Evolutionary conservation across 2,329 filamentous ascomycete species (phyloP).

Genomic region (Neopestalotiopsis clavispora): DNA sequence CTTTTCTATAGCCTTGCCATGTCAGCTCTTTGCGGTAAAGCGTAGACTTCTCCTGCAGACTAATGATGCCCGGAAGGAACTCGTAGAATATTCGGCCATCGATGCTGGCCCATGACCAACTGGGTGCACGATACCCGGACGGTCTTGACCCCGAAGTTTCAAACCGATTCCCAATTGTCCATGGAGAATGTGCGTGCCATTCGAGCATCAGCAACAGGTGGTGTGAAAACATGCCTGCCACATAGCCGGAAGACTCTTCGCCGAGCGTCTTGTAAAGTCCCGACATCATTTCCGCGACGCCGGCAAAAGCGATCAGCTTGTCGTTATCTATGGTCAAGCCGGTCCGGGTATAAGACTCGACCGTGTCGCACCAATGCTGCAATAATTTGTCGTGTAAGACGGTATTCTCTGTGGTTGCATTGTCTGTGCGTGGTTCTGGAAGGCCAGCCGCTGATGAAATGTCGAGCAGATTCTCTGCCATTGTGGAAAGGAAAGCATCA

Average conservation of each 20-base stretch:
- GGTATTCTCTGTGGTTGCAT: no score
- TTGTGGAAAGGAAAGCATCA: background rate
- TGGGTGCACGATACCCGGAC: background rate
- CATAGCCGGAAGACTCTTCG: background rate
- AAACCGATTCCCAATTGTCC: background rate
- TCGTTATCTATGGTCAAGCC: constrained; percentile 16
- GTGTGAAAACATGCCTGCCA: constrained; percentile 7
- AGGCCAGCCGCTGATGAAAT: background rate
- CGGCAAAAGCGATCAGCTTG: constrained; percentile 15
- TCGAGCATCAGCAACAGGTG: background rate
- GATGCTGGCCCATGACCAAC: constrained; percentile 12
- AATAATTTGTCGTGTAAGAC: background rate
- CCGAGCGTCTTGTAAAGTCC: background rate
- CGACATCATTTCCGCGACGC: constrained; percentile 10
- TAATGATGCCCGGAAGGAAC: background rate
- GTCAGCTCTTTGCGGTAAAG: background rate
- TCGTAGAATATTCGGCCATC: constrained; percentile 11
- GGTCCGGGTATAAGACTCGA: constrained; percentile 16
- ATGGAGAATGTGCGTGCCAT: background rate
- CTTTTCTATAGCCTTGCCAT: background rate
- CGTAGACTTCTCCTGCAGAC: background rate
- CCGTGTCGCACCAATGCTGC: constrained; percentile 13
- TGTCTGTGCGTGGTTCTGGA: background rate
- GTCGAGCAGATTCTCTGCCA: background rate
- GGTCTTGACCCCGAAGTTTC: background rate